Evolutionary conservation across 371 early-diverging fungal species (phyloP).

Genomic region (Mortierella sp.): DNA sequence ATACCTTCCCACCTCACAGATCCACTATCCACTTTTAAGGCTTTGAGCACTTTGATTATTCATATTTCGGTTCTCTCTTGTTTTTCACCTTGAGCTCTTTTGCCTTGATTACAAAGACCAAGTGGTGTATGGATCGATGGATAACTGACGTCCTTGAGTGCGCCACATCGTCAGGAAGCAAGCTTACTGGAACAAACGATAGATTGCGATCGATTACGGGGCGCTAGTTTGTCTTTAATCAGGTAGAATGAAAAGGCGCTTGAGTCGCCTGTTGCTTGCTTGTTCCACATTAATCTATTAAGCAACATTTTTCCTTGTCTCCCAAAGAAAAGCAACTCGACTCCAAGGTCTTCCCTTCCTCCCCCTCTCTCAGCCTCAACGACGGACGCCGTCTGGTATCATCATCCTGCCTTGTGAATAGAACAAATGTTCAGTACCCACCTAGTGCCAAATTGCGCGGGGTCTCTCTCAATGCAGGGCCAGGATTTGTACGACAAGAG

Average conservation of each 20-base stretch:
- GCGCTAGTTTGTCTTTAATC: background rate
- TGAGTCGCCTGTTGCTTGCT: background rate
- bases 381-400: too few relatives aligned
- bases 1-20: background rate
- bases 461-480: too few relatives aligned
- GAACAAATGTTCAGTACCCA: too few relatives aligned
- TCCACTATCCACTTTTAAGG: background rate
- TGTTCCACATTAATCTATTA: background rate
- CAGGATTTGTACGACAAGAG: too few relatives aligned
- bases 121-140: too few relatives aligned
- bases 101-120: too few relatives aligned
- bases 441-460: too few relatives aligned
- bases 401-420: too few relatives aligned
- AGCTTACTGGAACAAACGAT: background rate
- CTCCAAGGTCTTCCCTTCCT: background rate
- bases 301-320: background rate
- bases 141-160: background rate
- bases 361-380: background rate
- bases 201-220: background rate
- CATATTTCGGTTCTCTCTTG: too few relatives aligned
- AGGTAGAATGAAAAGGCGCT: background rate
- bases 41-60: background rate
- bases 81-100: too few relatives aligned
- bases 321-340: background rate
- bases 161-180: background rate